Evolutionary conservation across 2,329 filamentous ascomycete genomes (phyloP), one percentile per base, ranked within the genome.

Genomic region (Rhinocladiella similis): DNA sequence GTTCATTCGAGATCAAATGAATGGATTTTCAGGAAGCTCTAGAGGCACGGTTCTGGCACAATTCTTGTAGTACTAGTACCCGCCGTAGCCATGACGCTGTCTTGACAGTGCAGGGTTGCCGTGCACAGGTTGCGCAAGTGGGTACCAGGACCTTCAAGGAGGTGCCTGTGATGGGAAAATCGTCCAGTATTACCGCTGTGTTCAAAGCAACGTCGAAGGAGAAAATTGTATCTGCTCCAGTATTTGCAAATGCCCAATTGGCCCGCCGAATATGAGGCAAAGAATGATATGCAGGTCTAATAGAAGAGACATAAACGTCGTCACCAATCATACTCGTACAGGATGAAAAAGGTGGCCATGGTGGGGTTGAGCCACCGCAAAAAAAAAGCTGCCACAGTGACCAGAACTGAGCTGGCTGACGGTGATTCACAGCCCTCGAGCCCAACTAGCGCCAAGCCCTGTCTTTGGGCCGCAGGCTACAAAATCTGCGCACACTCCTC

Each of bases 401-500:
- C 43, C 10, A 22, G 25, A 46, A 22, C 43, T 46, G 43, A 27
- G 19, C 16, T 45, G 42, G 20, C 42, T 46, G 43, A 46, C 43
- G 22, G 22, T 55, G 48, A 27, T 53, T 47, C 43, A 52, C 46
- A 33, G 14, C 36, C 4, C 25, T 27, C 7, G 25, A 27, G 25
- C 25, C 50, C 43, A 50, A 35, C 29, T 27, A 20, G 38, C 43
- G 61, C 61, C 59, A 63, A 63, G 61, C 43, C 42, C 33, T 27
- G 47, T 50, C 57, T 56, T 46, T 51, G 48, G 25, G 19, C 38
- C 60, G 57, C 59, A 51, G 56, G 43, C 53, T 65, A 63, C 59
- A 65, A 65, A 65, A 62, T 63, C 60, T 62, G 50, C 59, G 54
- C 60, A 62, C 61, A 60, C 53, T 57, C 51, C 53, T 41, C 54